Evolutionary conservation across 805 yeast genomes (phyloP).

Genomic region (Ogataea minuta): DNA sequence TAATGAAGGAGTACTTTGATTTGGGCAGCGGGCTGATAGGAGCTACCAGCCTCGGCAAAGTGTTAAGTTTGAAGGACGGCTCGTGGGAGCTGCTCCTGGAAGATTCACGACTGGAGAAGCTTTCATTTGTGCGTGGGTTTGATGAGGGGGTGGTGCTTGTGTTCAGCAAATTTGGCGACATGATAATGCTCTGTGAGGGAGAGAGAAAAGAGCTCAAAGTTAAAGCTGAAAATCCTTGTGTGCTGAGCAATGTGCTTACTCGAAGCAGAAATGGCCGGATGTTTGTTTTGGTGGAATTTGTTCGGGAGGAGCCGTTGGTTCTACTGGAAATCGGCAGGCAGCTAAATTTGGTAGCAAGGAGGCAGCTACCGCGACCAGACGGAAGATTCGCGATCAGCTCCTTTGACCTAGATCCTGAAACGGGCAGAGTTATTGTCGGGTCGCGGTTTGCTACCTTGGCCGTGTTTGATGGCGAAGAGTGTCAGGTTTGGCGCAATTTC

Average conservation of each 20-base stretch:
- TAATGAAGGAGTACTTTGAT: conserved; percentile 58
- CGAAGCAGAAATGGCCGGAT: conserved; percentile 27
- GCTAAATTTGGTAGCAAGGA: conserved; percentile 24
- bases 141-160: conserved; percentile 25
- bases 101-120: conserved; percentile 28
- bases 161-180: conserved; percentile 39
- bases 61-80: conserved; percentile 36
- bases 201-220: background rate
- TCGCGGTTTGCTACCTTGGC: conserved; percentile 68
- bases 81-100: conserved; percentile 32
- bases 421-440: conserved; percentile 54
- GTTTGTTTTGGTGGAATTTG: conserved; percentile 57
- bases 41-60: conserved; percentile 59
- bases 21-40: conserved; percentile 45
- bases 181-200: conserved; percentile 34
- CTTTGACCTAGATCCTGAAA: conserved; percentile 40
- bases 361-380: conserved; percentile 26
- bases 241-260: conserved; percentile 47
- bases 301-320: conserved; percentile 55
- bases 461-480: conserved; percentile 29
- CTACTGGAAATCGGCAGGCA: conserved; percentile 37
- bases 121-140: conserved; percentile 30
- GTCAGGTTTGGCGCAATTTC: conserved; percentile 43
- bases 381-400: conserved; percentile 56
- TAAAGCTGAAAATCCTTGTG: conserved; percentile 39